Percentiles rank a stretch among this genome's conserved stretches.
Evolutionary conservation across 2,329 filamentous ascomycete genomes (phyloP).

Genomic region (Penicillium sp.): DNA sequence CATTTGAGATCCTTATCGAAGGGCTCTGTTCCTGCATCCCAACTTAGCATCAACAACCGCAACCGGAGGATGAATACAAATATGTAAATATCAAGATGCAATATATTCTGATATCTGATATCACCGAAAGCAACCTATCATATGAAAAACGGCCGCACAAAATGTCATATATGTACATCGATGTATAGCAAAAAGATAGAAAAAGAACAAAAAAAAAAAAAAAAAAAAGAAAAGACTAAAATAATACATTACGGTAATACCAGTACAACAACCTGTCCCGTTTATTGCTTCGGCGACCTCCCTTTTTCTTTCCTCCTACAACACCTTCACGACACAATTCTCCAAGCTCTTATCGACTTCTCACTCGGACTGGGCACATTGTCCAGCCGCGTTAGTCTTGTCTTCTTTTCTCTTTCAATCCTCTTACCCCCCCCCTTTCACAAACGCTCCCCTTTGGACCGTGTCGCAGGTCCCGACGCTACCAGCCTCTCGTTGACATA

Average conservation of each 20-base stretch:
- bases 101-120: neutral
- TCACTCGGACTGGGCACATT: constrained; percentile 22
- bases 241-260: constrained; percentile 12
- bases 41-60: constrained; percentile 1
- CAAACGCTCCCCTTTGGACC: constrained; percentile 13
- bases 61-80: neutral
- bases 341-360: constrained; percentile 10
- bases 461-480: constrained; percentile 37
- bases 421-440: constrained; percentile 3
- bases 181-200: neutral
- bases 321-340: constrained; percentile 10
- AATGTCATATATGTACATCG: neutral
- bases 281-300: constrained; percentile 13
- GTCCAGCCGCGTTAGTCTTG: constrained; percentile 26
- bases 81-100: neutral
- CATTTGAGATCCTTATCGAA: neutral
- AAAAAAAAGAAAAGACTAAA: neutral
- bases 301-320: constrained; percentile 17
- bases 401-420: neutral
- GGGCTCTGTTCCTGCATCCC: neutral
- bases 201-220: neutral
- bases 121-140: neutral
- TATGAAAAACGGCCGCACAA: neutral
- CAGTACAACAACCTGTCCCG: constrained; percentile 4
- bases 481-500: constrained; percentile 36